Evolutionary conservation across 495 filamentous ascomycete genomes (phyloP), one percentile per base, ranked within the genome.

Genomic region (Neurospora cerealis): DNA sequence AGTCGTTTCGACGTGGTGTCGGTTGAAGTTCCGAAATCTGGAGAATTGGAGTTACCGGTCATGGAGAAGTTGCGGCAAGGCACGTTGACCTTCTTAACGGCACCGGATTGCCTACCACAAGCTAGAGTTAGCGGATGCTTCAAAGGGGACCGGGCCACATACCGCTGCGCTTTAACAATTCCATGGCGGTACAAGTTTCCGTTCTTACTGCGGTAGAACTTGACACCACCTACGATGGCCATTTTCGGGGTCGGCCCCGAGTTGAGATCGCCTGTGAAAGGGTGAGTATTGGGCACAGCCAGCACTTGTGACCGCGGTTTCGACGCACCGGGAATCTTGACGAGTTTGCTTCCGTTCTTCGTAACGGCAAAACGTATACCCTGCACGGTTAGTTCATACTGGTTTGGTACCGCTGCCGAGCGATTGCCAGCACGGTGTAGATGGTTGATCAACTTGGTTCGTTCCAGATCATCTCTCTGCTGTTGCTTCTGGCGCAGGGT

Each of bases 31-130:
- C 78, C 75, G 54, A 34, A 81, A 74, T 76, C 83, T 78, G 82
- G 83, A 81, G 88, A 85, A 74, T 73, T 74, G 74, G 72, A 77
- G 78, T 81, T 98, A 98, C 95, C 95, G 84, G 93, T 96, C 84
- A 89, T 91, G 82, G 93, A 91, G 80, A 97, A 98, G 81, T 89
- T 88, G 83, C 92, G 94, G 90, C 95, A 98, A 70, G 89, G 92
- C 77, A 93, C 89, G 83, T 90, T 83, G 77, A 91, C 87, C 83
- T 93, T 95, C 83, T 87, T 91, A 60, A 89, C 79, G 44, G 83
- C 78, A 69, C 83, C 87, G 73, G 86, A 77, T 77, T 78, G 79
- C 71, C 82, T 83, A 72, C 24, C 38, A 34, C 36, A 70, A 41
- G 28, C 44, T 73, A 62, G 44, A 60, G 75, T 83, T 75, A 83